Evolutionary conservation across 768 basidiomycete genomes (phyloP), one percentile per base, ranked within the genome.

Genomic region (Tricholoma sp.): DNA sequence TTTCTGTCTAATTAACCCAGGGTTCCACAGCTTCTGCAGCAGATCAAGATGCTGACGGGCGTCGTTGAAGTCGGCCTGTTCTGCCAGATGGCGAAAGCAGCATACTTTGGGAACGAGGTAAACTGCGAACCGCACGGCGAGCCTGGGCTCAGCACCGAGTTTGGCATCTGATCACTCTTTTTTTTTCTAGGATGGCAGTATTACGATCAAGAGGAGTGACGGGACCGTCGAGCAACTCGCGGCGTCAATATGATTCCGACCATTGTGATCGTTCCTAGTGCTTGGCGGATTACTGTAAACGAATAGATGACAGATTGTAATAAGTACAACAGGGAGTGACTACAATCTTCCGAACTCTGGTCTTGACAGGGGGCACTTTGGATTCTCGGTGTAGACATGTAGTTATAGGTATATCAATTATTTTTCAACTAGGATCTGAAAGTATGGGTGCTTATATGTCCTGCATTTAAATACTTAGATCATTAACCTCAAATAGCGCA

Each of bases 51-150:
- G 81, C 79, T 98, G 57, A 98, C 96, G 3, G 97, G 97, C 47
- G 93, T 98, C 20, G 92, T 98, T n/a, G 97, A 99, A 70, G 97
- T 98, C 33, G 97, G 97, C 0, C 71, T 99, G n/a, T 98, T 99
- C 75, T 94, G 92, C 67, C 77, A 85, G 53, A 87, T 97, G 80
- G 94, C 90, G 4, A 83, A 86, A 67, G 94, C 94, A 0, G 96
- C 95, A n/a, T 98, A 98, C 76, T 99, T 98, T 70, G 92, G 92
- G 17, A 94, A 94, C 61, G 77, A 83, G 73, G 91, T 89, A 44
- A 45, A 74, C 65, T 59, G 59, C 13, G 34, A 18, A 7, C 1
- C 20, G 39, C 10, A 17, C 36, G 48, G 18, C 50, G 50, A 15
- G n/a, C 41, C 24, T n/a, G n/a, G n/a, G n/a, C n/a, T 20, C 31